Conservation (phyloP, 768 basidiomycete species). For the Tephrocybe sp. region DNA sequence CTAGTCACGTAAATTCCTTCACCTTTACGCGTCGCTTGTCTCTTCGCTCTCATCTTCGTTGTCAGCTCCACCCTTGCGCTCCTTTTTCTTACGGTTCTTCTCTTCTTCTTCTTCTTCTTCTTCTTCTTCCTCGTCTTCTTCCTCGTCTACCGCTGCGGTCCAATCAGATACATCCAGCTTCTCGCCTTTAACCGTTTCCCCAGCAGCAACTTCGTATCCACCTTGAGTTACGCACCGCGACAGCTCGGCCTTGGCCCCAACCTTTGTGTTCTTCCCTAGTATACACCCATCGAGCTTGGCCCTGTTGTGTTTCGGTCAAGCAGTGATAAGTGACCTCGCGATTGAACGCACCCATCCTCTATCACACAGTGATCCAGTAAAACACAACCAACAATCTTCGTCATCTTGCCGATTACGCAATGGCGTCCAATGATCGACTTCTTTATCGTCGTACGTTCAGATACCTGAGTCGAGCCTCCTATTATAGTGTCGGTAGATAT, state of each 20-base stretch:
- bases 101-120: background rate
- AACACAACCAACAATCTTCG: constrained; percentile 80
- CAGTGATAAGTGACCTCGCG: background rate
- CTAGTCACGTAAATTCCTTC: background rate
- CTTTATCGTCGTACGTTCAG: constrained; percentile 80
- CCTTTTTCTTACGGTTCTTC: background rate
- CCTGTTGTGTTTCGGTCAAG: constrained; percentile 32
- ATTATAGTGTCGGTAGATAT: constrained; percentile 83
- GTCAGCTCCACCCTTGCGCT: background rate
- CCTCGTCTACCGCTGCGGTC: constrained; percentile 16
- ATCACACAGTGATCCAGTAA: constrained; percentile 88
- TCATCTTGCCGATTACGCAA: constrained; percentile 82
- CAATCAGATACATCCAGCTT: constrained; percentile 23
- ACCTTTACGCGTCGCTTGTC: constrained; percentile 9
- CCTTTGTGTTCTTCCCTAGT: constrained; percentile 70
- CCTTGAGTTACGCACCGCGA: constrained; percentile 71
- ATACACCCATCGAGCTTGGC: constrained; percentile 78
- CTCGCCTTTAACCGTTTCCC: constrained; percentile 25
- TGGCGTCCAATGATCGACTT: constrained; percentile 79
- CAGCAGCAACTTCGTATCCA: constrained; percentile 69
- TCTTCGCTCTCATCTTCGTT: constrained; percentile 3
- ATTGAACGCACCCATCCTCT: constrained; percentile 70
- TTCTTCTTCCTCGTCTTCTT: constrained; percentile 1
- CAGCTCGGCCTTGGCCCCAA: constrained; percentile 71
- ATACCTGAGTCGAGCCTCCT: constrained; percentile 80